Evolutionary conservation across 306 rosid species (phyloP).

Genomic region (Citrullus mucosospermus): DNA sequence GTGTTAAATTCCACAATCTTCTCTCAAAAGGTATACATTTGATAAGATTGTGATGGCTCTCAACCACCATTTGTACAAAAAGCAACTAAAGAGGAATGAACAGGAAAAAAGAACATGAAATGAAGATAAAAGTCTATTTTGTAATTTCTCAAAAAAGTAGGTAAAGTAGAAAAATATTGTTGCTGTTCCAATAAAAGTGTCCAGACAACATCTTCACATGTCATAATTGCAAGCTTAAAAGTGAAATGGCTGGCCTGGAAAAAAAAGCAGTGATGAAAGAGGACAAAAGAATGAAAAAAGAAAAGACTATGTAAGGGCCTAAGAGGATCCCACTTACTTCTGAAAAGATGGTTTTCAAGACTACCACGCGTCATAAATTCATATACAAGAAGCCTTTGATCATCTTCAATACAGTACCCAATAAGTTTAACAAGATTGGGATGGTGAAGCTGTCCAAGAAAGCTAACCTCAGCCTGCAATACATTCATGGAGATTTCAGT

Average conservation of each 20-base stretch:
- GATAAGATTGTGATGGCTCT: neutral
- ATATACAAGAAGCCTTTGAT: slow-evolving; percentile 85
- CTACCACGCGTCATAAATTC: slow-evolving; percentile 98
- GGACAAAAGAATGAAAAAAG: neutral
- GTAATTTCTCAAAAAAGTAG: neutral
- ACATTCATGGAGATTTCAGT: slow-evolving; percentile 11
- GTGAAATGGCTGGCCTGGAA: neutral
- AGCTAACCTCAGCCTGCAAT: slow-evolving; percentile 85
- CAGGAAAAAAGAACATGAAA: neutral
- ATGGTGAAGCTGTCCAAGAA: slow-evolving; percentile 98
- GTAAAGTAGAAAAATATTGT: neutral
- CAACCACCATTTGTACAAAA: neutral
- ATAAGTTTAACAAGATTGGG: slow-evolving; percentile 89
- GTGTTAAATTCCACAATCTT: neutral
- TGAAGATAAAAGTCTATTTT: neutral
- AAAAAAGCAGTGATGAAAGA: neutral
- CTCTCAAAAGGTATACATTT: neutral
- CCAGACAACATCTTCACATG: neutral
- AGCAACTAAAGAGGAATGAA: neutral
- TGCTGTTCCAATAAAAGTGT: neutral
- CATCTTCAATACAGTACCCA: slow-evolving; percentile 92
- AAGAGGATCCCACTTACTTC: slow-evolving; percentile 47
- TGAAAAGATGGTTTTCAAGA: slow-evolving; percentile 89
- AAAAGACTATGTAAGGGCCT: neutral
- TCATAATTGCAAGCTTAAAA: neutral